Evolutionary conservation across 441 rosid species (phyloP).

Genomic region (Eruca vesicaria): DNA sequence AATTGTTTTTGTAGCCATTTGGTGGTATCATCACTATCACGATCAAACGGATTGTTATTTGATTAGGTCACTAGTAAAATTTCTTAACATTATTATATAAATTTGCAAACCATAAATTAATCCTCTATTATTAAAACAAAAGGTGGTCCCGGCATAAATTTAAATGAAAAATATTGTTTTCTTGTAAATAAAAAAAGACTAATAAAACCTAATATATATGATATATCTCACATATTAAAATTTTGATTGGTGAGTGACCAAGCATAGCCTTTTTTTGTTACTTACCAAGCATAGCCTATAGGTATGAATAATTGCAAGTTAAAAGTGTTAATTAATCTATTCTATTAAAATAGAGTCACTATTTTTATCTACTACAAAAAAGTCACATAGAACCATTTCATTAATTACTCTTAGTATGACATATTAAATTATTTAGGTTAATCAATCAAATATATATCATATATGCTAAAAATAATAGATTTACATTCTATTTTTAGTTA

Average conservation of each 20-base stretch:
- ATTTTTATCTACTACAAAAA: too few species aligned
- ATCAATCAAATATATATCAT: too few species aligned
- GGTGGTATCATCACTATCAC: conserved; percentile 28
- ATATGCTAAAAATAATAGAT: too few species aligned
- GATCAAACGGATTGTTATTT: conserved; percentile 14
- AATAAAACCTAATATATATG: background rate
- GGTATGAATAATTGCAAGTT: too few species aligned
- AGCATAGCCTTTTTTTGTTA: background rate
- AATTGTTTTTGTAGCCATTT: background rate
- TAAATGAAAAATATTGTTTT: conserved; percentile 5
- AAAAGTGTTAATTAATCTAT: too few species aligned
- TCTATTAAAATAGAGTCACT: too few species aligned
- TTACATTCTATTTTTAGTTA: too few species aligned
- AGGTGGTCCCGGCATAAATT: background rate
- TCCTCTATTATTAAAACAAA: background rate
- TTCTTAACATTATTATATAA: background rate
- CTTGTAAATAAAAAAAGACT: conserved; percentile 4
- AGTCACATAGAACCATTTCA: too few species aligned
- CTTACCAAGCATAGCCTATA: too few species aligned
- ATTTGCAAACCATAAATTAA: background rate
- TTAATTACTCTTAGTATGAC: too few species aligned
- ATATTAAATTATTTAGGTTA: too few species aligned
- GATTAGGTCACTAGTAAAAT: conserved; percentile 7
- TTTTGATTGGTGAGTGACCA: background rate
- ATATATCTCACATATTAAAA: background rate